Evolutionary conservation across 2,329 filamentous ascomycete species (phyloP).

Genomic region (Zasmidium angulare): DNA sequence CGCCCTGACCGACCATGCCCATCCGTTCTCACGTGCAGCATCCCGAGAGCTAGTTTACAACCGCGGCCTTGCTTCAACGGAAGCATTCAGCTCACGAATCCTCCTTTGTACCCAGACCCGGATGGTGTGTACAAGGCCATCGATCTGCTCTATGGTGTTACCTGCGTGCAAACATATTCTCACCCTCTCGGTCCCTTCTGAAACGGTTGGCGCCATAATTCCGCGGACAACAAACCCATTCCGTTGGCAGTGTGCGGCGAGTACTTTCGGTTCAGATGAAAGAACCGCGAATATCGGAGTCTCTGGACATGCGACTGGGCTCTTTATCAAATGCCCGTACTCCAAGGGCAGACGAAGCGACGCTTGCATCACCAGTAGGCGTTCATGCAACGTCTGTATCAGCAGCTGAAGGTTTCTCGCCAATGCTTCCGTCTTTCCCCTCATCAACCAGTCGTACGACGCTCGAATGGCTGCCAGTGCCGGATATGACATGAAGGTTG

Average conservation of each 20-base stretch:
- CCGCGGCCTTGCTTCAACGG: constrained; percentile 7
- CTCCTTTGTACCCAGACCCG: constrained; percentile 47
- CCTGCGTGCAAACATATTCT: constrained; percentile 68
- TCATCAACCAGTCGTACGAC: constrained; percentile 57
- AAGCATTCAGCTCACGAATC: constrained; percentile 8
- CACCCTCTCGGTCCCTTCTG: constrained; percentile 61
- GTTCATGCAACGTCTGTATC: constrained; percentile 46
- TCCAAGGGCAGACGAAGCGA: constrained; percentile 29
- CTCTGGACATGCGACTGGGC: constrained; percentile 42
- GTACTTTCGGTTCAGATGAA: constrained; percentile 56
- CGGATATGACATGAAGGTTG: constrained; percentile 66
- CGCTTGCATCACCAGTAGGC: constrained; percentile 42
- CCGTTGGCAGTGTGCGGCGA: constrained; percentile 62
- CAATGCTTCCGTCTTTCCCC: constrained; percentile 48
- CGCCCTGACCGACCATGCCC: no score
- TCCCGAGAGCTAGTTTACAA: constrained; percentile 4
- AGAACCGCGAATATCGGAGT: constrained; percentile 67
- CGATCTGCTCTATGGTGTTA: constrained; percentile 60
- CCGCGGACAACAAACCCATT: constrained; percentile 61
- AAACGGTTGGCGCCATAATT: constrained; percentile 69
- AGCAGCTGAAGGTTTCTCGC: constrained; percentile 49
- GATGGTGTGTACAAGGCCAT: constrained; percentile 52
- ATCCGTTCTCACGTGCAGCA: no score
- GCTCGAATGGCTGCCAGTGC: constrained; percentile 59
- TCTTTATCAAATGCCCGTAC: constrained; percentile 23